Evolutionary conservation across 495 filamentous ascomycete genomes (phyloP), one percentile per base, ranked within the genome.

Genomic region (Podospora sp.): DNA sequence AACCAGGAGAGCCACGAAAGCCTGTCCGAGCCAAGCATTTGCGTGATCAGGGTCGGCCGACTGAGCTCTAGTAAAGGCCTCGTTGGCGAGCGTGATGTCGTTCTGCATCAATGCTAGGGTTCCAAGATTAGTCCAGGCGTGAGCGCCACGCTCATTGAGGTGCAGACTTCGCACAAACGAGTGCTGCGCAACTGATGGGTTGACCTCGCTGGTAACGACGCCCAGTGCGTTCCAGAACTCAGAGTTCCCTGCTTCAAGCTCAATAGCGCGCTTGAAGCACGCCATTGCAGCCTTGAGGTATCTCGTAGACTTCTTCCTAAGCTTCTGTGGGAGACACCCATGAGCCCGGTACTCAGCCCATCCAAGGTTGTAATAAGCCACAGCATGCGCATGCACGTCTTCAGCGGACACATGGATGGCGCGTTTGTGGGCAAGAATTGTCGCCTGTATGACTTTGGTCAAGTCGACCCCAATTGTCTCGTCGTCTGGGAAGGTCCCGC

Each of bases 151-250:
- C 71, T 98, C 96, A 74, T 98, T 96, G n/a, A 99, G 81, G 75
- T 94, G 90, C 20, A 99, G 78, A 70, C 92, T 94, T 63, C 95
- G 85, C n/a, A 97, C 91, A 69, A 99, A 92, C 0, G 95, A 86
- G 78, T 99, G 95, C 77, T 99, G 95, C 0, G 96, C 88, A 1
- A 98, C 91, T 65, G 90, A 90, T 0, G 92, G 90, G 73, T 92
- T 97, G 71, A 97, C 81, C 46, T 82, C 85, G 52, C 90, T 91
- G 1, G 95, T 98, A 18, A 91, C 91, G 7, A 97, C 92, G 22
- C 94, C 95, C 22, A 99, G 85, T 2, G 95, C 88, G 75, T 97
- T 97, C 95, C 95, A 99, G 77, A 98, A 99, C 71, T 99, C 95
- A 0, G 93, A 82, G 73, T 98, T 99, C 29, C 93, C 91, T 7